Evolutionary conservation across 2,329 filamentous ascomycete genomes (phyloP).

Genomic region (Colletotrichum sp.): DNA sequence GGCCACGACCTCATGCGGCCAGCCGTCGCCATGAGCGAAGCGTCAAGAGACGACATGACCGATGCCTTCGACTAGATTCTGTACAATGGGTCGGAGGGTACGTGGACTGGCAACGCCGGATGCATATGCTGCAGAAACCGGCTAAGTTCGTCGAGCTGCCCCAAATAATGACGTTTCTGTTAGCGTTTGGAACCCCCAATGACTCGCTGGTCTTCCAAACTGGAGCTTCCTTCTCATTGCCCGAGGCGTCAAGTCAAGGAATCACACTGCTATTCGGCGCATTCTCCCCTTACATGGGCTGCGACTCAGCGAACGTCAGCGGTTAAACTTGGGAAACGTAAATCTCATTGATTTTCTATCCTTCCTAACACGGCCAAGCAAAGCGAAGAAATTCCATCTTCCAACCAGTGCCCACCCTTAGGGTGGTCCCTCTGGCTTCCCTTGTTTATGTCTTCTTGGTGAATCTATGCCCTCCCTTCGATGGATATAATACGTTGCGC

Average conservation of each 20-base stretch:
- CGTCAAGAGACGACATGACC: neutral
- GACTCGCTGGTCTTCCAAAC: neutral
- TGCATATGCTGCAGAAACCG: neutral
- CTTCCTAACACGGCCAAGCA: slow-evolving; percentile 8
- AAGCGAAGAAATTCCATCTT: slow-evolving; percentile 12
- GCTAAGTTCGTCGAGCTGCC: neutral
- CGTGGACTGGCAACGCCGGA: neutral
- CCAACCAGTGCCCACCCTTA: slow-evolving; percentile 3
- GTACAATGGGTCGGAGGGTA: neutral
- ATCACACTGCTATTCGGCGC: neutral
- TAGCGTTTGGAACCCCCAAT: neutral
- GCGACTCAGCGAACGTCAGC: neutral
- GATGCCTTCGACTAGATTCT: neutral
- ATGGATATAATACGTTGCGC: slow-evolving; percentile 19
- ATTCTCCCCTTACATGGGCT: neutral
- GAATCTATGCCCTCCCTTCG: slow-evolving; percentile 20
- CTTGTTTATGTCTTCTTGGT: slow-evolving; percentile 16
- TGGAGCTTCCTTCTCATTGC: neutral
- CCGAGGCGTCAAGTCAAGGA: neutral
- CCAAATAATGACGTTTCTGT: slow-evolving; percentile 3
- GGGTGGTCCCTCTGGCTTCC: slow-evolving; percentile 6
- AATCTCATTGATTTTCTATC: slow-evolving; percentile 20
- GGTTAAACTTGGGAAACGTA: slow-evolving; percentile 5
- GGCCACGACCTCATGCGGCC: neutral
- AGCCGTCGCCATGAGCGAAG: neutral